Evolutionary conservation across 1,139 yeast species (phyloP).

Genomic region (Magnusiomyces magnusii): DNA sequence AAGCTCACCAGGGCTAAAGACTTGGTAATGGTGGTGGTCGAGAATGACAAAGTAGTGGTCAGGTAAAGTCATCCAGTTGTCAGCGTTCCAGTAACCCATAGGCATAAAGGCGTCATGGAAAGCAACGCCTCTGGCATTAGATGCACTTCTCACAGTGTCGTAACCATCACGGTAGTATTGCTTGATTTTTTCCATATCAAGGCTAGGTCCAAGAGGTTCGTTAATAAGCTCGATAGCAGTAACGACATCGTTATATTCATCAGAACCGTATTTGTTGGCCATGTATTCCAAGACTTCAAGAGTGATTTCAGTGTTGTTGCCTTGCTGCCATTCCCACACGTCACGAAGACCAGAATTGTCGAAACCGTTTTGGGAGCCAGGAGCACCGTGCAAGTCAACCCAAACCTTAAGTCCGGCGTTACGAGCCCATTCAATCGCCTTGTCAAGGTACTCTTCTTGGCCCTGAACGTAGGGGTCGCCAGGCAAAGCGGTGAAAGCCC

Average conservation of each 20-base stretch:
- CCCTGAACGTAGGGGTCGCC: slow-evolving; percentile 67
- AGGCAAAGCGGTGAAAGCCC: slow-evolving; percentile 64
- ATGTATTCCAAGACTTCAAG: slow-evolving; percentile 39
- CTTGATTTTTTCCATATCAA: slow-evolving; percentile 53
- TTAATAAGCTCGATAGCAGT: slow-evolving; percentile 75
- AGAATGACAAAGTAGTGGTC: slow-evolving; percentile 60
- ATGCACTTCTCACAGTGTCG: slow-evolving; percentile 41
- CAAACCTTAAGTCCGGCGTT: slow-evolving; percentile 39
- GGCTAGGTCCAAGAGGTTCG: slow-evolving; percentile 47
- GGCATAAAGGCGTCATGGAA: slow-evolving; percentile 70
- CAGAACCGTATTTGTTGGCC: slow-evolving; percentile 56
- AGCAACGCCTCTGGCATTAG: slow-evolving; percentile 47
- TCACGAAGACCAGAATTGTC: slow-evolving; percentile 85
- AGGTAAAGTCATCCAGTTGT: slow-evolving; percentile 36
- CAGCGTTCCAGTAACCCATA: slow-evolving; percentile 56
- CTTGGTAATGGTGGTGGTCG: slow-evolving; percentile 92
- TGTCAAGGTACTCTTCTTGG: slow-evolving; percentile 60
- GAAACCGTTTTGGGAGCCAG: slow-evolving; percentile 91
- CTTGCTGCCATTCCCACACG: slow-evolving; percentile 49
- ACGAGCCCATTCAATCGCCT: slow-evolving; percentile 69
- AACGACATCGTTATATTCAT: slow-evolving; percentile 57
- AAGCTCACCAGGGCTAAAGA: slow-evolving; percentile 60
- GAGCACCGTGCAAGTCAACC: slow-evolving; percentile 85
- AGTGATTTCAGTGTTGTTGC: slow-evolving; percentile 25
- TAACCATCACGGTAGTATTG: slow-evolving; percentile 53